Conservation (phyloP, 1,139 yeast genomes). For the Taphrina populina region DNA sequence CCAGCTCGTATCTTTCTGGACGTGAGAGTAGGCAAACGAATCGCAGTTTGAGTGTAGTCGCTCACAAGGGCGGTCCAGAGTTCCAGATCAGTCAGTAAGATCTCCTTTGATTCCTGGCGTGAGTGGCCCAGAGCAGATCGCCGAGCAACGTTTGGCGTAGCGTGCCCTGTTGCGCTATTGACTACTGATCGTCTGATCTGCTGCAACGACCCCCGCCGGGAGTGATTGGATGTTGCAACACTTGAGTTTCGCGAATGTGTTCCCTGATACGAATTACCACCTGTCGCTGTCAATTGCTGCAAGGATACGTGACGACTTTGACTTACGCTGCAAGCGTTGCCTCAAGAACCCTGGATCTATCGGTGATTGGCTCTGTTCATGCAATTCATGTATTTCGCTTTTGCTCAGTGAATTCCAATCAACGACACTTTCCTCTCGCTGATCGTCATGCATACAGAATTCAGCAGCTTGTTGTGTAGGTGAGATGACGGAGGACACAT, state of each 20-base stretch:
- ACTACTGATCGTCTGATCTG: constrained; percentile 26
- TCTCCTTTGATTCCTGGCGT: constrained; percentile 28
- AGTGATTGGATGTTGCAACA: constrained; percentile 1
- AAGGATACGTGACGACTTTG: no score
- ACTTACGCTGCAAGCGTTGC: constrained; percentile 7
- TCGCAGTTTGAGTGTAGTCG: constrained; percentile 44
- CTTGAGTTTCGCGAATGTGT: constrained; percentile 5
- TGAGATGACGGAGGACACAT: no score
- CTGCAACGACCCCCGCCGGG: constrained; percentile 20
- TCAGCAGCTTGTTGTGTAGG: no score
- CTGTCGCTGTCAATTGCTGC: no score
- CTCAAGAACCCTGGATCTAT: constrained; percentile 12
- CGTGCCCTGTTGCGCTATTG: constrained; percentile 16
- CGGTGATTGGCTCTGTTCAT: constrained; percentile 1
- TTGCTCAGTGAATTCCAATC: constrained; percentile 17
- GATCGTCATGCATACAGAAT: no score
- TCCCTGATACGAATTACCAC: constrained; percentile 6
- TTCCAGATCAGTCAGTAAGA: constrained; percentile 42
- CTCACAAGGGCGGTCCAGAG: constrained; percentile 47
- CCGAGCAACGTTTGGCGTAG: constrained; percentile 2
- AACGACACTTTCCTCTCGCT: no score
- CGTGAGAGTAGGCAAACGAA: constrained; percentile 43
- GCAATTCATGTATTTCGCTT: constrained; percentile 8
- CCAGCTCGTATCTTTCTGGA: constrained; percentile 45
- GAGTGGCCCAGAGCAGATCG: constrained; percentile 18